phyloP scores from a whole-genome alignment of 352 stramenopile species.

The Phytophthora ohioensis region DNA sequence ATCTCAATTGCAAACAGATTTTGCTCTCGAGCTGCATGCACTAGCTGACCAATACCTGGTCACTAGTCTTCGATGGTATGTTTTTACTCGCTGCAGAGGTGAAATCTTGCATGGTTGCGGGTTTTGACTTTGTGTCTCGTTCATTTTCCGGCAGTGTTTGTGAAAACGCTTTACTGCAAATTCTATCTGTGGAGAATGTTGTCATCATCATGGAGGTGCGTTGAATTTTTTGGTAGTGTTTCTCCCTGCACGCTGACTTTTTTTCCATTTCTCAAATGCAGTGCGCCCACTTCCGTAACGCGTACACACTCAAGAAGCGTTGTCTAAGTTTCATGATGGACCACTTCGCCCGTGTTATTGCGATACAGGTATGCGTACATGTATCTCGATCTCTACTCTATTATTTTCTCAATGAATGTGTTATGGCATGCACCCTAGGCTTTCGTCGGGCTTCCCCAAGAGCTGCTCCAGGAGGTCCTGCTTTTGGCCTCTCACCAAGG shows the following conservation, averaged over 20 bases:
- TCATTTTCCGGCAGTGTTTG: slow-evolving; percentile 56
- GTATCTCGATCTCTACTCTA: neutral
- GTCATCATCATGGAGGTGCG: slow-evolving; percentile 72
- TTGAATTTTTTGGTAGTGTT: neutral
- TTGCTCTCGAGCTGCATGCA: slow-evolving; percentile 81
- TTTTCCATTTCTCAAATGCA: slow-evolving; percentile 29
- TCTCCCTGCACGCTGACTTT: neutral
- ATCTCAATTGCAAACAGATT: slow-evolving; percentile 48
- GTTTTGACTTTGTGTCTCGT: neutral
- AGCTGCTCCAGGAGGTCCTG: slow-evolving; percentile 80
- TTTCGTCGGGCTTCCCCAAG: slow-evolving; percentile 69
- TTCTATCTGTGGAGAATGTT: slow-evolving; percentile 81
- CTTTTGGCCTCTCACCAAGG: slow-evolving; percentile 69
- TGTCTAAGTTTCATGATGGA: slow-evolving; percentile 87
- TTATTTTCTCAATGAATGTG: neutral
- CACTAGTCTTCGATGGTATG: slow-evolving; percentile 57
- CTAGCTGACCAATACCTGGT: slow-evolving; percentile 91
- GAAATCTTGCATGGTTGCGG: neutral
- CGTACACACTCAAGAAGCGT: slow-evolving; percentile 77
- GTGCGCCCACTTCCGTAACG: slow-evolving; percentile 75
- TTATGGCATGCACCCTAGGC: slow-evolving; percentile 28
- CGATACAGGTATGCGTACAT: slow-evolving; percentile 54
- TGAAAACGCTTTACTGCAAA: slow-evolving; percentile 73
- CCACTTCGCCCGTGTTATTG: slow-evolving; percentile 81
- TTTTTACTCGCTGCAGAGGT: neutral